Conservation (phyloP, 2,329 filamentous ascomycete genomes). For the Nothopassalora personata region DNA sequence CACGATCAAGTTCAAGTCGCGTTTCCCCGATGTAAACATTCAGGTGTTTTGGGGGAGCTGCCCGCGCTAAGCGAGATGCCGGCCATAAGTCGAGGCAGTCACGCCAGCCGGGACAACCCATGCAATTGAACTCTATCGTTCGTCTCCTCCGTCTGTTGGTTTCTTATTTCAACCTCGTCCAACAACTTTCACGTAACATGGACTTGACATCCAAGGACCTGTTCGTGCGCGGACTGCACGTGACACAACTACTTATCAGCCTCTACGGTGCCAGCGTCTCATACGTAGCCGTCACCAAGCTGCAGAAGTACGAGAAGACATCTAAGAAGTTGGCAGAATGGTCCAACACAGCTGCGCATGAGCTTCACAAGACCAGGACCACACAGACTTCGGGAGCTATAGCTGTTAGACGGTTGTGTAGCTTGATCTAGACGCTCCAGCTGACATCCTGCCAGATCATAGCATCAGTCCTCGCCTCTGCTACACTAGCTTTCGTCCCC, state of each 20-base stretch:
- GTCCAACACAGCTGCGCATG: conserved; percentile 36
- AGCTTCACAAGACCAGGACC: conserved; percentile 42
- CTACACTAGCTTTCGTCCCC: conserved; percentile 21
- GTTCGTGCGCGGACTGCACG: conserved; percentile 30
- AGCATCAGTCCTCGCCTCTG: conserved; percentile 26
- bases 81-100: background rate
- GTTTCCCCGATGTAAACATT: background rate
- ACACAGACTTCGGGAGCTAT: conserved; percentile 41
- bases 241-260: conserved; percentile 38
- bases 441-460: conserved; percentile 23
- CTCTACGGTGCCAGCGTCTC: conserved; percentile 41
- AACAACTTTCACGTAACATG: background rate
- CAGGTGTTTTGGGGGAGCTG: background rate
- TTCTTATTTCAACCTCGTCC: background rate
- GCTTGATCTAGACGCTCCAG: background rate
- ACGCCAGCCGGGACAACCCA: background rate
- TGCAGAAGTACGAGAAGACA: conserved; percentile 43
- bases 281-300: conserved; percentile 40
- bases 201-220: conserved; percentile 6
- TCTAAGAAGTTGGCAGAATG: conserved; percentile 43
- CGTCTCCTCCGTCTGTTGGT: background rate
- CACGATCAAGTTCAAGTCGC: background rate
- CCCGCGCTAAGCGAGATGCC: background rate
- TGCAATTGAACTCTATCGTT: background rate
- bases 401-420: conserved; percentile 28